Evolutionary conservation across 768 basidiomycete species (phyloP).

Genomic region (Boletus patriciae): DNA sequence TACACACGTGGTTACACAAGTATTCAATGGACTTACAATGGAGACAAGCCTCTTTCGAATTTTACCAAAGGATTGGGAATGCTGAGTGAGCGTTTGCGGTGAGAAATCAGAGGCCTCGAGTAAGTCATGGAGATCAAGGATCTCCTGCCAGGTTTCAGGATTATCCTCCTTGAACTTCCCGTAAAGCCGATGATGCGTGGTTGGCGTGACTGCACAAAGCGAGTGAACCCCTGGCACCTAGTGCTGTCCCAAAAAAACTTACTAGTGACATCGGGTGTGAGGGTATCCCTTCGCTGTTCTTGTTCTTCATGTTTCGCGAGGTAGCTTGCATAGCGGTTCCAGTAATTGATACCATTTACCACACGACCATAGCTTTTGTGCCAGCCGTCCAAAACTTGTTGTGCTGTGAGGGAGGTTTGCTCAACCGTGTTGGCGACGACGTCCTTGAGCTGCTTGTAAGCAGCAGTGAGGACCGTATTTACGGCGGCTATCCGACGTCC

Average conservation of each 20-base stretch:
- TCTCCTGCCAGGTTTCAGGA: not conserved
- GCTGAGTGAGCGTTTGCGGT: not conserved
- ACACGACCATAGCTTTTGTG: not conserved
- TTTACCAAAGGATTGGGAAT: not conserved
- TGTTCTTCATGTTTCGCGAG: conserved; percentile 2
- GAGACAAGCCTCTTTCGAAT: not conserved
- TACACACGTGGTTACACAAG: no score
- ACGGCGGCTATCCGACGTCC: no score
- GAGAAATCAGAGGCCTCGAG: not conserved
- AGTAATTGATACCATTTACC: not conserved
- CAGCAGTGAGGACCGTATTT: no score
- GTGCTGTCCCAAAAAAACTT: not conserved
- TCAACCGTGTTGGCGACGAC: not conserved
- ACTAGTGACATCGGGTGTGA: not conserved
- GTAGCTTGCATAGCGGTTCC: conserved; percentile 1
- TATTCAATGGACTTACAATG: not conserved
- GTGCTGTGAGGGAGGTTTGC: not conserved
- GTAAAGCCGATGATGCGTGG: not conserved
- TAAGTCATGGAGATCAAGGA: not conserved
- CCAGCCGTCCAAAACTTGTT: conserved; percentile 2
- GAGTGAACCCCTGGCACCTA: no score
- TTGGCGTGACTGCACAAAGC: not conserved
- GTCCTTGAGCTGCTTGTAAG: not conserved
- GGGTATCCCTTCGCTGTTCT: not conserved
- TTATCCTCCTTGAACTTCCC: conserved; percentile 1